Evolutionary conservation across 192 early-diverging fungal species (phyloP), one percentile per base, ranked within the genome.

Genomic region (Podila epicladia): DNA sequence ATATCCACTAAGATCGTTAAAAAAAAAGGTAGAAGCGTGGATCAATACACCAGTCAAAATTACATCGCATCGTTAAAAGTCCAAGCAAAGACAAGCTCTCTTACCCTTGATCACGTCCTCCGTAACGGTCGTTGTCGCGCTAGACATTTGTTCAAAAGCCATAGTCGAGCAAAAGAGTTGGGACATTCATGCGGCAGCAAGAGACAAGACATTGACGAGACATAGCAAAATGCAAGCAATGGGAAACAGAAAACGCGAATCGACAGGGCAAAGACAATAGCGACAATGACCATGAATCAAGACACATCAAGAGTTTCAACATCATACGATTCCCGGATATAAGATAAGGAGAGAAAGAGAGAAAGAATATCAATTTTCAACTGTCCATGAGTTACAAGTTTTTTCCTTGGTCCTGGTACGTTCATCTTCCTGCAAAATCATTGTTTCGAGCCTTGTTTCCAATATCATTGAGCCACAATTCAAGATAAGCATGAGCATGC

Each of bases 91-190:
- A 2, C 12, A n/a, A 20, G 17, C 3, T n/a, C 2, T 31, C 61
- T 72, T 73, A 80, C 77, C 77, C 71, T 64, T 80, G 77, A 0
- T 80, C 77, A 32, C 77, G 76, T 48, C 67, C 66, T 13, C 71
- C 71, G 48, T 73, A 80, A 51, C 77, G 77, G 37, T 80, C 77
- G 71, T 72, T 72, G 48, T 80, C 77, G n/a, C 77, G 77, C 77
- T 80, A 80, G 28, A 49, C 51, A 58, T 53, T 62, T 31, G 9
- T 37, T 41, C 64, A 64, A 24, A 71, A 70, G 63, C 74, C 41
- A 45, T 45, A 4, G 41, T 45, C 13, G 41, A 45, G 15, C 41
- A 45, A 71, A 37, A 41, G 22, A 69, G 58, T 67, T 26, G 67
- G 37, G 22, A 61, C 60, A 65, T 68, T 62, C 59, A 77, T 26